A percentile compares a stretch with the other conserved stretches of the same genome.
Conservation (phyloP, 495 filamentous ascomycete species). For the Immersiella caudata region DNA sequence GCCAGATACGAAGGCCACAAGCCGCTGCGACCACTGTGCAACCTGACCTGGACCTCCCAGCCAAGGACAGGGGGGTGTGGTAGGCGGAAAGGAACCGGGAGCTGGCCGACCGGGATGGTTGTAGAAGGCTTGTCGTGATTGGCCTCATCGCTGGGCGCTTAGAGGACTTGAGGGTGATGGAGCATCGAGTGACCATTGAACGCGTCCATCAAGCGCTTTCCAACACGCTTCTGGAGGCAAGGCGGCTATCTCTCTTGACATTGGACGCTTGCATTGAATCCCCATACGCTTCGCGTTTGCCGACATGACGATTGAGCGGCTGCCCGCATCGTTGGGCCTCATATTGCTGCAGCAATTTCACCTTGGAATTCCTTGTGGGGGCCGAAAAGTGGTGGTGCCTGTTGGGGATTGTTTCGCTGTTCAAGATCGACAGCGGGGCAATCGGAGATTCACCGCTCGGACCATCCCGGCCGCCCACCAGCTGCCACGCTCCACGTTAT, state of each 20-base stretch:
- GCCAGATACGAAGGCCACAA: slow-evolving; percentile 39
- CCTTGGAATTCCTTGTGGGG: neutral
- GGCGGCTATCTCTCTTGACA: slow-evolving; percentile 27
- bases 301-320: neutral
- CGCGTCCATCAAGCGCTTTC: slow-evolving; percentile 33
- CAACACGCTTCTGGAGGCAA: slow-evolving; percentile 15
- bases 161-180: slow-evolving; percentile 24
- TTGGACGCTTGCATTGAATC: slow-evolving; percentile 25
- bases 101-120: slow-evolving; percentile 13
- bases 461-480: neutral
- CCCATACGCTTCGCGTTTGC: neutral
- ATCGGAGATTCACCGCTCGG: slow-evolving; percentile 1
- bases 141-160: slow-evolving; percentile 37
- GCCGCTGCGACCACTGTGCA: neutral
- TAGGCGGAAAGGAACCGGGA: slow-evolving; percentile 22
- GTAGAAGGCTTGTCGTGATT: slow-evolving; percentile 32
- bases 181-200: slow-evolving; percentile 34
- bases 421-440: slow-evolving; percentile 10
- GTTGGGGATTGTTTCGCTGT: neutral
- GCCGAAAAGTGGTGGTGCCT: neutral
- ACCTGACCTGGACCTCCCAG: neutral
- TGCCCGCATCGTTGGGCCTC: neutral
- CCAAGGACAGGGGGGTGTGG: slow-evolving; percentile 7
- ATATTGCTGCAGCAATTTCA: neutral
- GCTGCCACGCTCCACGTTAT: neutral